These are phyloP conservation scores for Monosporozyma aerobia DNA, from an alignment of 805 yeast genomes.

Conservation along the genomic window DNA sequence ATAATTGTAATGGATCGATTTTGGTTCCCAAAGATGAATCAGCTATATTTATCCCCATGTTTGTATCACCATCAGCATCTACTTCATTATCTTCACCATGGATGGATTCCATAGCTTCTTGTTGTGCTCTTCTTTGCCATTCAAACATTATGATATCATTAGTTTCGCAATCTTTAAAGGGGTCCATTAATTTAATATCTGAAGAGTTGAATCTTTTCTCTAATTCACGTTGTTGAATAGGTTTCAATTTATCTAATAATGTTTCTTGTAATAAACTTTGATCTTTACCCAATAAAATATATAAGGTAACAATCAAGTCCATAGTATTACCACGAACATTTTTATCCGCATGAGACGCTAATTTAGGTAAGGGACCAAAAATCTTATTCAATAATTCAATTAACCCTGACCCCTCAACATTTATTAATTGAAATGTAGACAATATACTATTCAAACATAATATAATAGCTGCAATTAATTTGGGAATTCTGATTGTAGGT, in stretches of 20 bases:
- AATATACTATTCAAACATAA: slow-evolving; percentile 49
- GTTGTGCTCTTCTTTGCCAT: slow-evolving; percentile 8
- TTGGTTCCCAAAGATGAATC: slow-evolving; percentile 5
- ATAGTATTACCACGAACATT: slow-evolving; percentile 77
- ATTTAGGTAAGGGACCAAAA: slow-evolving; percentile 56
- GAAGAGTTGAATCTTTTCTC: slow-evolving; percentile 47
- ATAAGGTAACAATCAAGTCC: slow-evolving; percentile 55
- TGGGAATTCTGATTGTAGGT: slow-evolving; percentile 63
- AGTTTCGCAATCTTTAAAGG: slow-evolving; percentile 20
- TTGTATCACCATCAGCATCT: slow-evolving; percentile 35
- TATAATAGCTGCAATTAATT: slow-evolving; percentile 61
- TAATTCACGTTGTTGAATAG: slow-evolving; percentile 84
- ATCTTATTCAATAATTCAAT: slow-evolving; percentile 13
- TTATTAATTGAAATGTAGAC: slow-evolving; percentile 21
- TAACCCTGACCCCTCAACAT: slow-evolving; percentile 5
- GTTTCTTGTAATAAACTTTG: slow-evolving; percentile 42
- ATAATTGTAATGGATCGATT: slow-evolving; percentile 61
- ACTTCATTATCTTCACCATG: slow-evolving; percentile 3
- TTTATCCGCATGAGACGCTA: slow-evolving; percentile 79
- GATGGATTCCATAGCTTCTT: too few species aligned
- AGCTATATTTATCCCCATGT: slow-evolving; percentile 14
- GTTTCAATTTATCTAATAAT: slow-evolving; percentile 66
- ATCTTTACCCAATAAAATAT: slow-evolving; percentile 59
- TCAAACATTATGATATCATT: slow-evolving; percentile 7
- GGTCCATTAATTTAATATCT: not conserved